Evolutionary conservation across 257 asterid species (phyloP).

Genomic region (Capsicum baccatum): DNA sequence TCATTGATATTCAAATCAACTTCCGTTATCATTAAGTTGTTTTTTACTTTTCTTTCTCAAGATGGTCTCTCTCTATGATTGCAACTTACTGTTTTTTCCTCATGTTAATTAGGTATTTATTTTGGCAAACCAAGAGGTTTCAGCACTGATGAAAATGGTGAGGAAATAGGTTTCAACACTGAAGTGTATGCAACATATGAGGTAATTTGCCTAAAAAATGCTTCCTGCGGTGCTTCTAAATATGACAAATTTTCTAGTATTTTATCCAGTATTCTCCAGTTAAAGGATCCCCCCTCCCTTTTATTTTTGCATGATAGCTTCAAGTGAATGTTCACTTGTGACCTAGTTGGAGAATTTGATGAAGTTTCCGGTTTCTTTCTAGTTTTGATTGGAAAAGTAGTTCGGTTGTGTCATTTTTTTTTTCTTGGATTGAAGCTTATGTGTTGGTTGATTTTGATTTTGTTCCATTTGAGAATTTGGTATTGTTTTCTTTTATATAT

Average conservation of each 20-base stretch:
- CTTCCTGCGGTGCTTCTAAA: conserved; percentile 13
- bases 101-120: conserved; percentile 69
- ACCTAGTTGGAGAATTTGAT: not conserved
- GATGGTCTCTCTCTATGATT: not conserved
- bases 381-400: conserved; percentile 2
- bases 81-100: conserved; percentile 16
- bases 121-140: conserved; percentile 98
- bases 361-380: not conserved
- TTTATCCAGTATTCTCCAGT: not conserved
- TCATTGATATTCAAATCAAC: not conserved
- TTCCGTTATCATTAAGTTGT: not conserved
- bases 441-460: conserved; percentile 3
- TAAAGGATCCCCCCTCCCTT: not conserved
- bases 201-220: conserved; percentile 49
- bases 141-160: conserved; percentile 74
- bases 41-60: not conserved
- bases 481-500: not conserved
- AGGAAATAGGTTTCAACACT: conserved; percentile 91
- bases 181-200: conserved; percentile 86
- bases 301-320: not conserved
- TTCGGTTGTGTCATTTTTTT: not conserved
- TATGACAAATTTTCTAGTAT: not conserved
- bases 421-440: not conserved
- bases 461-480: not conserved
- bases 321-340: conserved; percentile 14